phyloP scores from a whole-genome alignment of 176 grass and related monocot genomes.

The Paspalum notatum region DNA sequence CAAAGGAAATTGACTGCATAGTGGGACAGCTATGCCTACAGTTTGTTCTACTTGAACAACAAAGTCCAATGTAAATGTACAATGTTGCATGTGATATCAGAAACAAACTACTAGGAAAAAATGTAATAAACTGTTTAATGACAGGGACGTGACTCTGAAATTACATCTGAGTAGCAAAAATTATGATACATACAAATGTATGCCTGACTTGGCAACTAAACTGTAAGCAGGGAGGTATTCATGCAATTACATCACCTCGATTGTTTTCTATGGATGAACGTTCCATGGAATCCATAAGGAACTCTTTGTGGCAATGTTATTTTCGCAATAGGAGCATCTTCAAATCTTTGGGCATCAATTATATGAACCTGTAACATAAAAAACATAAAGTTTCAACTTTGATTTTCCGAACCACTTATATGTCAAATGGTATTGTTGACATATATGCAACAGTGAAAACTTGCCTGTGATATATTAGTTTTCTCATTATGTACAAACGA shows the following conservation, averaged over 20 bases:
- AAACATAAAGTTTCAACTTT: slow-evolving; percentile 5
- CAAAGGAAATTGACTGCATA: background rate
- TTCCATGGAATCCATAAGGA: slow-evolving; percentile 65
- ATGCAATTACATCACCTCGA: background rate
- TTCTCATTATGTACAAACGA: slow-evolving; percentile 58
- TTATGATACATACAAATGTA: too few species aligned
- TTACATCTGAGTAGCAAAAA: too few species aligned
- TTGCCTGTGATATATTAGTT: slow-evolving; percentile 52
- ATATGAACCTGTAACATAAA: slow-evolving; percentile 46
- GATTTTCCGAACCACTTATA: background rate
- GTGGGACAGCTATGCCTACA: too few species aligned
- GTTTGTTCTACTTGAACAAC: too few species aligned
- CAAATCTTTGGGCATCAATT: slow-evolving; percentile 49
- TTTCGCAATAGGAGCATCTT: slow-evolving; percentile 44
- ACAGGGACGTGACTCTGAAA: too few species aligned
- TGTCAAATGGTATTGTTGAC: background rate
- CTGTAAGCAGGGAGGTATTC: too few species aligned
- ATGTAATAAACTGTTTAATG: too few species aligned
- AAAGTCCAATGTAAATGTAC: too few species aligned
- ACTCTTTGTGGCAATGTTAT: slow-evolving; percentile 57
- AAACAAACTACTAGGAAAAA: too few species aligned
- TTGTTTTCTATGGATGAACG: slow-evolving; percentile 39
- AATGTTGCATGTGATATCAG: too few species aligned
- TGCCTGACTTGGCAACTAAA: too few species aligned
- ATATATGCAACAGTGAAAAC: background rate